Conservation (phyloP, 2,329 filamentous ascomycete genomes). For the Paecilomyces variotii region DNA sequence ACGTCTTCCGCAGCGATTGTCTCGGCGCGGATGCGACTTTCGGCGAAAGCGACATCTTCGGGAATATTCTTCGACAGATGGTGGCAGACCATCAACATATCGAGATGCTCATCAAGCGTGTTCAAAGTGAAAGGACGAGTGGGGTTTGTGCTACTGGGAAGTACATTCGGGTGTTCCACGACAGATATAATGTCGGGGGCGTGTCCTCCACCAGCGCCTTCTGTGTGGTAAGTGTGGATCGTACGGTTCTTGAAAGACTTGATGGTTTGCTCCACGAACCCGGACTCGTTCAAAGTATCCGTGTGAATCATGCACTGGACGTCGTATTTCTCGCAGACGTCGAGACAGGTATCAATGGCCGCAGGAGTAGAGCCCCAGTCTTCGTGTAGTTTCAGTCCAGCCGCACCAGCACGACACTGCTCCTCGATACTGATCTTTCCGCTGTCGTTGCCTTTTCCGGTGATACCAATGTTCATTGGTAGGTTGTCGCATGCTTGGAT, state of each 20-base stretch:
- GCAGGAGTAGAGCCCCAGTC: conserved; percentile 92
- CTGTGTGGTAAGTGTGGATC: conserved; percentile 95
- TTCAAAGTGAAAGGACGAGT: conserved; percentile 85
- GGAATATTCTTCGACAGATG: conserved; percentile 87
- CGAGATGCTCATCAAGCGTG: conserved; percentile 90
- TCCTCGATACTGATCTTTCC: conserved; percentile 63
- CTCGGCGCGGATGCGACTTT: conserved; percentile 87
- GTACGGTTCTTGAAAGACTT: conserved; percentile 76
- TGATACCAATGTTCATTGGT: conserved; percentile 83
- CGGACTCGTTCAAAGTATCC: conserved; percentile 91
- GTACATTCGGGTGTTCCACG: conserved; percentile 78
- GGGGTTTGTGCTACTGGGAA: conserved; percentile 86
- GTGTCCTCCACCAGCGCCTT: conserved; percentile 89
- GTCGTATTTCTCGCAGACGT: conserved; percentile 82
- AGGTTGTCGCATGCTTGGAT: conserved; percentile 75
- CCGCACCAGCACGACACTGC: conserved; percentile 74
- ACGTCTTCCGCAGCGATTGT: conserved; percentile 97
- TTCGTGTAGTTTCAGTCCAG: conserved; percentile 89
- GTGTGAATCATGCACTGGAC: conserved; percentile 93
- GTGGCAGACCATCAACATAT: conserved; percentile 98
- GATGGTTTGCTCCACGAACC: conserved; percentile 91
- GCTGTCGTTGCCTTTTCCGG: conserved; percentile 87
- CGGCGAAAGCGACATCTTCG: conserved; percentile 91
- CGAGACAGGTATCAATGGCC: conserved; percentile 79
- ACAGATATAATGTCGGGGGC: conserved; percentile 94